Evolutionary conservation across 768 basidiomycete genomes (phyloP).

Genomic region (Cystofilobasidium ferigula): DNA sequence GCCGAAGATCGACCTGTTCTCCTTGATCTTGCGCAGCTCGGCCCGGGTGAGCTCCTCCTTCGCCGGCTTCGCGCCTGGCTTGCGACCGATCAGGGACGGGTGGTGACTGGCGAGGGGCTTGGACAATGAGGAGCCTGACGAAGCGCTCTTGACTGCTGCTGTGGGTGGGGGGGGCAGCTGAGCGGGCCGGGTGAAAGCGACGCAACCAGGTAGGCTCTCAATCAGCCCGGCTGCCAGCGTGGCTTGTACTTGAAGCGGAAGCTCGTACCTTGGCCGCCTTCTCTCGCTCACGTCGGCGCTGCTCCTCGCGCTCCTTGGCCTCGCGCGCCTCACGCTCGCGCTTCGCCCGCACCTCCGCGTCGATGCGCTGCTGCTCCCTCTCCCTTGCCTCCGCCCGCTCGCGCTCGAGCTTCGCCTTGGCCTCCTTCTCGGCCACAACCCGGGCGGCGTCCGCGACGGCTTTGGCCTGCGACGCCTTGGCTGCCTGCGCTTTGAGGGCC

Average conservation of each 20-base stretch:
- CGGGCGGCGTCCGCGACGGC: slow-evolving; percentile 4
- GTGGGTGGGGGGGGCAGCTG: not conserved
- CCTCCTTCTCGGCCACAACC: slow-evolving; percentile 8
- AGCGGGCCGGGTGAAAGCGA: not conserved
- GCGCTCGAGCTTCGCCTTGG: slow-evolving; percentile 4
- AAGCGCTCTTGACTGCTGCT: not conserved
- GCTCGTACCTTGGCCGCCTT: slow-evolving; percentile 10
- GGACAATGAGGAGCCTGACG: not conserved
- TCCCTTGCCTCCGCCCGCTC: not conserved
- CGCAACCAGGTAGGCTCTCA: not conserved
- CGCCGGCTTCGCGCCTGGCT: not conserved
- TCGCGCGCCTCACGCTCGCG: slow-evolving; percentile 4
- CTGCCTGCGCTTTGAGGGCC: slow-evolving; percentile 6
- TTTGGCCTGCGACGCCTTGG: slow-evolving; percentile 4
- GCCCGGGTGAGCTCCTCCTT: slow-evolving; percentile 15
- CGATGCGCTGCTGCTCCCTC: not conserved
- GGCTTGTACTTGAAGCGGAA: not conserved
- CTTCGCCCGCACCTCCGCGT: slow-evolving; percentile 9
- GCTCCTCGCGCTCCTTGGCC: slow-evolving; percentile 14
- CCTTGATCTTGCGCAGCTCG: slow-evolving; percentile 13
- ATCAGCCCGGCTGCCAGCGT: no score
- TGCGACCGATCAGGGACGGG: not conserved
- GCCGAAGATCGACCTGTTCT: slow-evolving; percentile 6
- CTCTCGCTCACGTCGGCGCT: slow-evolving; percentile 3
- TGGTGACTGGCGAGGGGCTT: not conserved